phyloP scores from a whole-genome alignment of 2,329 filamentous ascomycete species.

The Apiospora malaysiana region DNA sequence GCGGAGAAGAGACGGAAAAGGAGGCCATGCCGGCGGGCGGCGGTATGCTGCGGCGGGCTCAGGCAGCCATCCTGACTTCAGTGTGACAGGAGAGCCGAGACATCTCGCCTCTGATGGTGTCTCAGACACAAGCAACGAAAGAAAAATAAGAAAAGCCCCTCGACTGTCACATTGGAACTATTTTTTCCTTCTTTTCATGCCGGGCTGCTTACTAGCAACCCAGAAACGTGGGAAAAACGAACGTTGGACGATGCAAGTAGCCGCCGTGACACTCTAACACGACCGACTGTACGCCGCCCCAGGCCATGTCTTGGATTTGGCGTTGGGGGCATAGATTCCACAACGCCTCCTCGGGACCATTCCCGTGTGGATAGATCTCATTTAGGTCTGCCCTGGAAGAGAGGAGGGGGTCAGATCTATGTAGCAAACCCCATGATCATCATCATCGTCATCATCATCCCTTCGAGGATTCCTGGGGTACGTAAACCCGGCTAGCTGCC shows the following conservation, averaged over 20 bases:
- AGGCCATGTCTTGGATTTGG: slow-evolving; percentile 2
- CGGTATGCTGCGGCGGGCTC: slow-evolving; percentile 7
- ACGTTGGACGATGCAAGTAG: slow-evolving; percentile 4
- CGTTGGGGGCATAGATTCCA: background rate
- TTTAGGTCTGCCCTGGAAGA: background rate
- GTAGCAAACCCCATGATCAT: background rate
- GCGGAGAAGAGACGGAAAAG: background rate
- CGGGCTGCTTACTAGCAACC: background rate
- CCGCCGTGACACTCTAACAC: background rate
- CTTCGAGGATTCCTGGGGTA: slow-evolving; percentile 4
- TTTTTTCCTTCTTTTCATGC: background rate
- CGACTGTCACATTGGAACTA: background rate
- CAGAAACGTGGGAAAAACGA: background rate
- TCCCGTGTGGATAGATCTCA: slow-evolving; percentile 13
- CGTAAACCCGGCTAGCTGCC: background rate
- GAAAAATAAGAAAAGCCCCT: background rate
- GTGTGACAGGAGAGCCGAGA: slow-evolving; percentile 7
- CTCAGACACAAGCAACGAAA: background rate
- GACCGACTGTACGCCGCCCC: background rate
- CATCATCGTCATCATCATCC: too few relatives aligned
- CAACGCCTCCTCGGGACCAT: background rate
- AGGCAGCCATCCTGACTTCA: slow-evolving; percentile 9
- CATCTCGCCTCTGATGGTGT: slow-evolving; percentile 3
- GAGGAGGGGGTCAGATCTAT: background rate
- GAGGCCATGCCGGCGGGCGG: background rate